These are phyloP conservation scores for Prunus mongolica DNA, from an alignment of 306 rosid genomes.

Conservation along the genomic window DNA sequence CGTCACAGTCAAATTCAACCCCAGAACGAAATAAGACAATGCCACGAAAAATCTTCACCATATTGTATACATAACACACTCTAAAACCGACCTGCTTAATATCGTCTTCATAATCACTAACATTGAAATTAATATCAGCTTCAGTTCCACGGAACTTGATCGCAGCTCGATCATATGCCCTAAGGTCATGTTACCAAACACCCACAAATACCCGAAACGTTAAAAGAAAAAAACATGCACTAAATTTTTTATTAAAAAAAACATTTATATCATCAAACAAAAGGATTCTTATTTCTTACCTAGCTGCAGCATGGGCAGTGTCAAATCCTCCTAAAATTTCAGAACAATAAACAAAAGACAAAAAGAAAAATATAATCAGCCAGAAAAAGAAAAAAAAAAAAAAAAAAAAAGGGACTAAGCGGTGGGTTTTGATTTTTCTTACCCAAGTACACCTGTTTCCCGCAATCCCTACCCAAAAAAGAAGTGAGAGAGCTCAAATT, in stretches of 20 bases:
- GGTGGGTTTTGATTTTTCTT: slow-evolving; percentile 16
- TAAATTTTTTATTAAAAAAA: neutral
- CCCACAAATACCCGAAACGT: neutral
- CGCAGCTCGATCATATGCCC: slow-evolving; percentile 98
- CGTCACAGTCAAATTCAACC: slow-evolving; percentile 2
- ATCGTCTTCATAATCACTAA: slow-evolving; percentile 79
- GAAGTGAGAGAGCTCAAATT: slow-evolving; percentile 2
- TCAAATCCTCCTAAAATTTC: slow-evolving; percentile 73
- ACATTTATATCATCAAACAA: neutral
- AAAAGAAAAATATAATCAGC: neutral
- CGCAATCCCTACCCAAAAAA: slow-evolving; percentile 67
- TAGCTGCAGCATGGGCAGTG: slow-evolving; percentile 89
- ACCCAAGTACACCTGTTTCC: slow-evolving; percentile 96
- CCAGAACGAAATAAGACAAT: neutral
- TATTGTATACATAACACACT: neutral
- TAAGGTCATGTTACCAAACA: slow-evolving; percentile 18
- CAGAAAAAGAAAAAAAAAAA: neutral
- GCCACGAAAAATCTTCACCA: neutral
- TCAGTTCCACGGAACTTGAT: slow-evolving; percentile 84
- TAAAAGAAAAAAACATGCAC: neutral
- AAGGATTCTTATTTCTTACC: slow-evolving; percentile 33
- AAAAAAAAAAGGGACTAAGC: neutral
- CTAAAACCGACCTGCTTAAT: slow-evolving; percentile 59
- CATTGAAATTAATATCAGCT: slow-evolving; percentile 84
- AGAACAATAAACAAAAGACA: too few relatives aligned